Percentiles rank a stretch among this genome's conserved stretches.
phyloP scores from a whole-genome alignment of 78 protist genomes.

The Dictyostelium purpureum region DNA sequence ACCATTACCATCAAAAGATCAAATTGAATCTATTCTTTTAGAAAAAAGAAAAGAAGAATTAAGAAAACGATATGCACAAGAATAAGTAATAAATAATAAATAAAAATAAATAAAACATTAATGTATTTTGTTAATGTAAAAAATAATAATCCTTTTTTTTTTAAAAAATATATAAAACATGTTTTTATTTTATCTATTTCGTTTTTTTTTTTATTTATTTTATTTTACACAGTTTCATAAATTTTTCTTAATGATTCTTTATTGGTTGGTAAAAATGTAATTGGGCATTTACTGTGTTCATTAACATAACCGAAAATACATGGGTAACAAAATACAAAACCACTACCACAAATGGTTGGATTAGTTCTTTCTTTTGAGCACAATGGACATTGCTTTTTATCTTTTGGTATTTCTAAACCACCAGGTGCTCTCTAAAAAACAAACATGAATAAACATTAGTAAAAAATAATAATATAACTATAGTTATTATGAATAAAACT shows the following conservation, averaged over 20 bases:
- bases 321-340: constrained; percentile 78
- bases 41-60: constrained; percentile 36
- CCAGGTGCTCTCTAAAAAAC: constrained; percentile 21
- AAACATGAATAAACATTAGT: background rate
- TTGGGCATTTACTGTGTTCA: constrained; percentile 70
- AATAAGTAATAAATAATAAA: background rate
- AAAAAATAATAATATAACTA: background rate
- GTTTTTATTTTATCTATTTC: background rate
- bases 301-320: constrained; percentile 55
- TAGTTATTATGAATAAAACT: background rate
- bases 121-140: no score
- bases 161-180: no score
- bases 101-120: background rate
- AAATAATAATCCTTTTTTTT: no score
- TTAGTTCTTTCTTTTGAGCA: constrained; percentile 57
- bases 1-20: constrained; percentile 22
- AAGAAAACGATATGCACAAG: background rate
- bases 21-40: constrained; percentile 13
- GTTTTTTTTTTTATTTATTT: background rate
- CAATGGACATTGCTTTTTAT: constrained; percentile 59
- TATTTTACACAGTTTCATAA: constrained; percentile 53
- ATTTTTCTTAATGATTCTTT: constrained; percentile 70
- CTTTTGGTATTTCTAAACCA: constrained; percentile 67
- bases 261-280: constrained; percentile 46
- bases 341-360: constrained; percentile 77